Evolutionary conservation across 2,329 filamentous ascomycete genomes (phyloP).

Genomic region (Capronia americana): DNA sequence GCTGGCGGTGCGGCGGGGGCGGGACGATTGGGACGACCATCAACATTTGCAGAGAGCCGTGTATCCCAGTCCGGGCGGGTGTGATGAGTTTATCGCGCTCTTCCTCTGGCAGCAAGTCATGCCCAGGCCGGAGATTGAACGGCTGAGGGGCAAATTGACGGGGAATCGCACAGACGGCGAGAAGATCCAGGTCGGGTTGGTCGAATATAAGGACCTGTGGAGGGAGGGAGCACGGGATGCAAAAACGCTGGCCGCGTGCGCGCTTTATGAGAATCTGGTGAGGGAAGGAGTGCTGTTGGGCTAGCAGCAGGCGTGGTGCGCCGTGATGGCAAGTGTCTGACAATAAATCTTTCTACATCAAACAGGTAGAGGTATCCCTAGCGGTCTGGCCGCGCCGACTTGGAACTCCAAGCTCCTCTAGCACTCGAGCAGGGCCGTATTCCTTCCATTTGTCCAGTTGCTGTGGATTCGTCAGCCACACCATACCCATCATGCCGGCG

Average conservation of each 20-base stretch:
- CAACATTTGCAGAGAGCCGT: neutral
- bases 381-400: neutral
- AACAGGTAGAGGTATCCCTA: neutral
- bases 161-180: neutral
- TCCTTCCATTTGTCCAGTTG: slow-evolving; percentile 15
- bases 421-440: slow-evolving; percentile 9
- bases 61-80: neutral
- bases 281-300: neutral
- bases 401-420: slow-evolving; percentile 15
- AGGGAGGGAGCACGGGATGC: neutral
- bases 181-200: neutral
- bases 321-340: neutral
- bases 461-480: slow-evolving; percentile 17
- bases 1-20: neutral
- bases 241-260: neutral
- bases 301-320: neutral
- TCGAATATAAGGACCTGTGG: neutral
- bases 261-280: neutral
- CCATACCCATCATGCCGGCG: slow-evolving; percentile 25
- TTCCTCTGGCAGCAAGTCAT: neutral
- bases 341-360: neutral
- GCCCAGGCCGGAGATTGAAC: neutral
- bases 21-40: neutral
- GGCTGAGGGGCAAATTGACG: neutral
- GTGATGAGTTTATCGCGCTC: neutral